These are phyloP conservation scores for Orbilia blumenaviensis DNA, from an alignment of 2,329 filamentous ascomycete genomes.

Conservation along the genomic window DNA sequence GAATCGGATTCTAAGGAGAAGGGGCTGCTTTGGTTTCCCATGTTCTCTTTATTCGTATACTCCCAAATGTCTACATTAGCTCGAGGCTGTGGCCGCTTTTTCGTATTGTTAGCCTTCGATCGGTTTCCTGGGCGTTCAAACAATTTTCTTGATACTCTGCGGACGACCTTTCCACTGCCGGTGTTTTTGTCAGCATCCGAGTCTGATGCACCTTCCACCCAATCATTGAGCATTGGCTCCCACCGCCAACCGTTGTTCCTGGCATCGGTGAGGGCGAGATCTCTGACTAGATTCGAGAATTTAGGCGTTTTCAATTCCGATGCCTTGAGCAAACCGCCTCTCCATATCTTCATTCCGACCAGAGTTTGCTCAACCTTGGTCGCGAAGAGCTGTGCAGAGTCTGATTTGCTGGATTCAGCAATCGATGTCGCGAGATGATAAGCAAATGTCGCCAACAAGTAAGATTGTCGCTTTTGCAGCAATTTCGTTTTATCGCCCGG, in stretches of 20 bases:
- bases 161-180: not conserved
- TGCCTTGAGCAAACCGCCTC: constrained; percentile 40
- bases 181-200: not conserved
- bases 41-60: not conserved
- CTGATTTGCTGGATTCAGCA: constrained; percentile 41
- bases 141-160: constrained; percentile 37
- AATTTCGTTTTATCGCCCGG: constrained; percentile 29
- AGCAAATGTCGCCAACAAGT: constrained; percentile 41
- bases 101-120: not conserved
- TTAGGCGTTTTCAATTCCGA: constrained; percentile 50
- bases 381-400: constrained; percentile 17
- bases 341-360: constrained; percentile 40
- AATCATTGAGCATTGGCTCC: constrained; percentile 52
- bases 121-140: not conserved
- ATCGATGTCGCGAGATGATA: constrained; percentile 37
- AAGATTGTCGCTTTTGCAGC: constrained; percentile 45
- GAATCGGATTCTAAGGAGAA: not conserved
- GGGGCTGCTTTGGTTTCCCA: not conserved
- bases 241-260: constrained; percentile 40
- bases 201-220: constrained; percentile 30
- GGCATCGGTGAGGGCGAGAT: constrained; percentile 39
- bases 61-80: not conserved
- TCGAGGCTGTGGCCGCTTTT: not conserved
- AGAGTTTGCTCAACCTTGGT: constrained; percentile 24
- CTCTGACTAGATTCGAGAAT: constrained; percentile 43